A percentile compares a stretch with the other conserved stretches of the same genome.
These are phyloP conservation scores for Arthrobotrys megalospora DNA, from an alignment of 2,329 filamentous ascomycete genomes.

Conservation along the genomic window DNA sequence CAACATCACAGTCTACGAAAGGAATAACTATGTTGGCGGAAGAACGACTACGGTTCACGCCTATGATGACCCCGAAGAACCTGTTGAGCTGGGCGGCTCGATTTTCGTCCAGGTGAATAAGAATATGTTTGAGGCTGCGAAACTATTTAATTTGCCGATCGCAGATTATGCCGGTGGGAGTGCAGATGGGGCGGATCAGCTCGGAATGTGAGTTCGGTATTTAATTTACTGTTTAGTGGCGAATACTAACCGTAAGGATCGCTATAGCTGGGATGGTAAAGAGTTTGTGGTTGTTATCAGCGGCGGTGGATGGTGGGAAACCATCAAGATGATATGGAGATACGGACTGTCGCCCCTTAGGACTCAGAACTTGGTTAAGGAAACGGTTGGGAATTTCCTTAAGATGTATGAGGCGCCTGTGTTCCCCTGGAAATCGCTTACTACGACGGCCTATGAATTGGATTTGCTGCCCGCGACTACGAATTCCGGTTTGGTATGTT, in stretches of 20 bases:
- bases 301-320: constrained; percentile 81
- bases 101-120: constrained; percentile 91
- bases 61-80: constrained; percentile 77
- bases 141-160: constrained; percentile 78
- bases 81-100: constrained; percentile 88
- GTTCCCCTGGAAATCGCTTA: constrained; percentile 87
- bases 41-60: constrained; percentile 87
- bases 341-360: constrained; percentile 85
- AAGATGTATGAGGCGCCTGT: constrained; percentile 83
- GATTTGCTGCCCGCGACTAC: constrained; percentile 78
- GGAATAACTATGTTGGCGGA: constrained; percentile 81
- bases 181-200: constrained; percentile 66
- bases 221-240: constrained; percentile 1
- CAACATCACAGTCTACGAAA: constrained; percentile 91
- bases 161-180: constrained; percentile 69
- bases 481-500: constrained; percentile 73
- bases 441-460: constrained; percentile 77
- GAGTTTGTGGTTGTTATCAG: constrained; percentile 79
- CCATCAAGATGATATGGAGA: constrained; percentile 83
- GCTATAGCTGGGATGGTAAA: constrained; percentile 86
- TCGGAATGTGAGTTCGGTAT: constrained; percentile 62
- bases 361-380: constrained; percentile 80
- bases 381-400: constrained; percentile 80
- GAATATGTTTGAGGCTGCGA: constrained; percentile 82
- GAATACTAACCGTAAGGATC: constrained; percentile 67